Conservation (phyloP, 2,329 filamentous ascomycete species). For the Mycosphaerelloides madeirae region DNA sequence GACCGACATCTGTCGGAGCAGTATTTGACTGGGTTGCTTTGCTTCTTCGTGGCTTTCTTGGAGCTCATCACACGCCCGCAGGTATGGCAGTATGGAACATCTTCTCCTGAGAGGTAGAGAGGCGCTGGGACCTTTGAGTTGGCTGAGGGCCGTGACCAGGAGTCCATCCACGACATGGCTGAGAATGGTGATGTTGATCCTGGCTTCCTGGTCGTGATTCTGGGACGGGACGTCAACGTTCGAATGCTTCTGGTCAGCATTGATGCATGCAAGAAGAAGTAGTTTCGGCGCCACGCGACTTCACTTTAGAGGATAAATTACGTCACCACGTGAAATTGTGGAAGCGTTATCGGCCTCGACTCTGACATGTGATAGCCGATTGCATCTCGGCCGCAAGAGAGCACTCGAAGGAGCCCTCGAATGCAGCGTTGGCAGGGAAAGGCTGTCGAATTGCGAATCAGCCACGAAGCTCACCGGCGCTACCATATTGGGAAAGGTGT, state of each 20-base stretch:
- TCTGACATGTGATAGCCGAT: no score
- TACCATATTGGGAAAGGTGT: not conserved
- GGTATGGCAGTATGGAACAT: slow-evolving; percentile 52
- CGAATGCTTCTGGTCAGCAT: no score
- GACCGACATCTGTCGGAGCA: slow-evolving; percentile 54
- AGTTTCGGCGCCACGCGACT: no score
- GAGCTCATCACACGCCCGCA: slow-evolving; percentile 52
- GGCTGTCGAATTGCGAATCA: not conserved
- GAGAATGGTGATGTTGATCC: slow-evolving; percentile 2
- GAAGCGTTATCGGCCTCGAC: no score
- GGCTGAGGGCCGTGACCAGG: slow-evolving; percentile 28
- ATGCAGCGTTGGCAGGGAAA: no score
- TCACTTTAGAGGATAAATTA: no score
- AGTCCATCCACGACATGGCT: slow-evolving; percentile 48
- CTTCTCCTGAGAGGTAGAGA: slow-evolving; percentile 49
- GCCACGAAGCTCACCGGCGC: slow-evolving; percentile 3
- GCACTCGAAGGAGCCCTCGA: no score
- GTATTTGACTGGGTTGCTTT: slow-evolving; percentile 45
- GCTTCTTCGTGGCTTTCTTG: slow-evolving; percentile 26
- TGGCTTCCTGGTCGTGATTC: not conserved
- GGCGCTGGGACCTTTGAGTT: slow-evolving; percentile 23
- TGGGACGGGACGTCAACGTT: no score
- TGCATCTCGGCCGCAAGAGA: no score
- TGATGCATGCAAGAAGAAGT: no score
- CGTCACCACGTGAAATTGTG: no score